A percentile compares a stretch with the other conserved stretches of the same genome.
Evolutionary conservation across 345 rosid species (phyloP).

Genomic region (Hibiscus tridactylites): DNA sequence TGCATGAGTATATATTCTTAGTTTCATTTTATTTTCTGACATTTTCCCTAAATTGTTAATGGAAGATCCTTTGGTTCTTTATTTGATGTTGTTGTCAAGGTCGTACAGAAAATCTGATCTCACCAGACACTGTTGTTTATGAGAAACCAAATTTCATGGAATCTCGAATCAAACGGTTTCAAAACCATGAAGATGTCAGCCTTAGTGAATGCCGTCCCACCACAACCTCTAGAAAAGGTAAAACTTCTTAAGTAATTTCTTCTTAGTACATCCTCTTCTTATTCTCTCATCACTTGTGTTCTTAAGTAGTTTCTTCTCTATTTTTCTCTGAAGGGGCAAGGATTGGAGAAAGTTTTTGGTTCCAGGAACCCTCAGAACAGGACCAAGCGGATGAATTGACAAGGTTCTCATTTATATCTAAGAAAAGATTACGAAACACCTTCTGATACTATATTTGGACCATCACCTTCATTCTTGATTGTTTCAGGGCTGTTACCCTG

Average conservation of each 20-base stretch:
- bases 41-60: neutral
- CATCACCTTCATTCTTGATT: neutral
- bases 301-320: neutral
- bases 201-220: constrained; percentile 29
- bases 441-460: neutral
- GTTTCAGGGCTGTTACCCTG: constrained; percentile 56
- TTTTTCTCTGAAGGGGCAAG: constrained; percentile 31
- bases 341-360: constrained; percentile 34
- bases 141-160: constrained; percentile 35
- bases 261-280: too few relatives aligned
- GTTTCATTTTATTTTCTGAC: neutral
- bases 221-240: constrained; percentile 48
- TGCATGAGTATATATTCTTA: neutral
- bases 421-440: neutral
- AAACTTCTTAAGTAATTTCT: neutral
- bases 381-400: constrained; percentile 56
- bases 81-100: constrained; percentile 24
- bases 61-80: neutral
- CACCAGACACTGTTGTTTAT: constrained; percentile 21
- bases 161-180: constrained; percentile 36
- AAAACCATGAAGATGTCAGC: constrained; percentile 24
- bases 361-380: constrained; percentile 37
- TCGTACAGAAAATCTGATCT: constrained; percentile 20
- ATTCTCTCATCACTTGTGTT: neutral
- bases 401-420: constrained; percentile 41